These are phyloP conservation scores for Millerago galiae DNA, from an alignment of 805 yeast species.

Conservation along the genomic window DNA sequence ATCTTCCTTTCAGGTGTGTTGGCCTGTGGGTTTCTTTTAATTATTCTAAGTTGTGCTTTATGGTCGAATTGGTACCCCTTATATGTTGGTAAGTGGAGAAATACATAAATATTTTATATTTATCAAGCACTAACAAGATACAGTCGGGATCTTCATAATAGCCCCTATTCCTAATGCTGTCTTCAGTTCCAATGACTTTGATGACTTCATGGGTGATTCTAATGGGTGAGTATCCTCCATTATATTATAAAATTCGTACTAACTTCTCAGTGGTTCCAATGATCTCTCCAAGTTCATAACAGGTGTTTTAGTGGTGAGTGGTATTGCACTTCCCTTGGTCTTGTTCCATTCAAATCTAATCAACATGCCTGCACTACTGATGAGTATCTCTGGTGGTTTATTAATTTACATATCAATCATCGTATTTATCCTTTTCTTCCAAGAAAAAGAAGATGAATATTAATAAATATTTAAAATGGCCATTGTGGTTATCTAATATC, in stretches of 20 bases:
- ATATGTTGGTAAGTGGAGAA: conserved; percentile 46
- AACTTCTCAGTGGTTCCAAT: conserved; percentile 33
- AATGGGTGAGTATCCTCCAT: conserved; percentile 1
- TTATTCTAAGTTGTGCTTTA: conserved; percentile 81
- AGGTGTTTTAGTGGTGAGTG: conserved; percentile 71
- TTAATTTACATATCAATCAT: conserved; percentile 80
- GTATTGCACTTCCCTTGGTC: conserved; percentile 67
- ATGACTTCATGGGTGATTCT: conserved; percentile 58
- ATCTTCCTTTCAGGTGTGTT: conserved; percentile 70
- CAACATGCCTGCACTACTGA: conserved; percentile 59
- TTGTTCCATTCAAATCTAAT: conserved; percentile 72
- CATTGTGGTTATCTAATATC: no score
- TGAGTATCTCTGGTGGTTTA: conserved; percentile 81
- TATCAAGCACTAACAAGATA: conserved; percentile 7
- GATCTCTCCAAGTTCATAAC: conserved; percentile 79
- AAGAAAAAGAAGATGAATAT: conserved; percentile 36
- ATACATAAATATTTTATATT: neutral
- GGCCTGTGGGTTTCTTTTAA: conserved; percentile 84
- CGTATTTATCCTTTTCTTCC: conserved; percentile 73
- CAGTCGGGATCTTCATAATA: conserved; percentile 51
- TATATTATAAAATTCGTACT: conserved; percentile 14
- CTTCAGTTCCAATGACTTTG: conserved; percentile 38
- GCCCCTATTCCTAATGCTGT: conserved; percentile 71
- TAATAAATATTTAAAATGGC: neutral
- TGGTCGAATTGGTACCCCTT: conserved; percentile 91